These are phyloP conservation scores for Ramichloridium luteum DNA, from an alignment of 2,329 filamentous ascomycete species.

Conservation along the genomic window DNA sequence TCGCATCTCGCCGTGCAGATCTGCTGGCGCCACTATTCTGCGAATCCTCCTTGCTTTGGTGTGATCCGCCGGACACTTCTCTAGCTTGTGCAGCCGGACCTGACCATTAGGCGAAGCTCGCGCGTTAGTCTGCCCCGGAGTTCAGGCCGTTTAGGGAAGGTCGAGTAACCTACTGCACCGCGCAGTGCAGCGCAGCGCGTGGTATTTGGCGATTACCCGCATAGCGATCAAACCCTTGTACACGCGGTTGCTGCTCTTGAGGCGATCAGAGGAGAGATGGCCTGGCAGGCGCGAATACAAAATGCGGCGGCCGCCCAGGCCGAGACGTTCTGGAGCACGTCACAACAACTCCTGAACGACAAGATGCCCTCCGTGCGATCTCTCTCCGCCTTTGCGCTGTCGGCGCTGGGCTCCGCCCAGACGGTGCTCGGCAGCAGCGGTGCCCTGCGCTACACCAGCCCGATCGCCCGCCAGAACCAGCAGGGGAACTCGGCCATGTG, in stretches of 20 bases:
- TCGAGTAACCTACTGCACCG: no score
- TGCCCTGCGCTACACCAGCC: slow-evolving; percentile 9
- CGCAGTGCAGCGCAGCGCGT: no score
- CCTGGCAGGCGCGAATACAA: slow-evolving; percentile 7
- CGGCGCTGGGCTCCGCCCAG: slow-evolving; percentile 19
- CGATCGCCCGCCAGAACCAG: slow-evolving; percentile 5
- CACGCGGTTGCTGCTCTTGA: slow-evolving; percentile 4
- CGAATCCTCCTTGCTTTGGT: no score
- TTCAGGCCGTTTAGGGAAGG: no score
- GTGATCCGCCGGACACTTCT: no score
- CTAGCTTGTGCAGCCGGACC: no score
- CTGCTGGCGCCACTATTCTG: no score
- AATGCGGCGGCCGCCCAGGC: slow-evolving; percentile 4
- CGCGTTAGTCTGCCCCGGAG: no score
- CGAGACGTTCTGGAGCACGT: slow-evolving; percentile 2
- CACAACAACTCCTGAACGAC: slow-evolving; percentile 9
- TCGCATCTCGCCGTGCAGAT: no score
- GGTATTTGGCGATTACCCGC: no score
- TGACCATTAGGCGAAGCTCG: no score
- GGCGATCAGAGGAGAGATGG: slow-evolving; percentile 3
- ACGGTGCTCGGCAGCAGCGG: slow-evolving; percentile 18
- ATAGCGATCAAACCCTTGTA: not conserved
- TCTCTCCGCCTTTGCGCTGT: slow-evolving; percentile 16
- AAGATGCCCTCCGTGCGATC: slow-evolving; percentile 22
- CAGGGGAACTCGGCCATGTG: slow-evolving; percentile 19